Conservation (phyloP, 1,284 basidiomycete genomes). For the Ganoderma boninense region DNA sequence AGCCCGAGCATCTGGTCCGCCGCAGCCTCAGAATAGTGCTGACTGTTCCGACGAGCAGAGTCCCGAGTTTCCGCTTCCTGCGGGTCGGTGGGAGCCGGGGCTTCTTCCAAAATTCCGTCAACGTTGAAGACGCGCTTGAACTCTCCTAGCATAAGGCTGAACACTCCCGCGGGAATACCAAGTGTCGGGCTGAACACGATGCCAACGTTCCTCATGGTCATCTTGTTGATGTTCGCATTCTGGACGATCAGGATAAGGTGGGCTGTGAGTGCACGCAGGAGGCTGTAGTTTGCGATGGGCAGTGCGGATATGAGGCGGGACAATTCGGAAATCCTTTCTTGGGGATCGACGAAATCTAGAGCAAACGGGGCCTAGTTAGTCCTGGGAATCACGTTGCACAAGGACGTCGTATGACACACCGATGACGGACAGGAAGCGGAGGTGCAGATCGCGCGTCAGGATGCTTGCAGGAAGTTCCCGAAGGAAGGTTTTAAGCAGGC, state of each 20-base stretch:
- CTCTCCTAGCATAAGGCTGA: constrained; percentile 91
- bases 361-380: constrained; percentile 16
- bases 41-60: constrained; percentile 71
- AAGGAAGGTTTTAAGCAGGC: constrained; percentile 89
- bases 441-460: constrained; percentile 90
- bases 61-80: constrained; percentile 48
- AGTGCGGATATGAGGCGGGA: constrained; percentile 87
- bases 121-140: constrained; percentile 91
- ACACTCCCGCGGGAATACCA: constrained; percentile 94
- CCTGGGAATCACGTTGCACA: constrained; percentile 18
- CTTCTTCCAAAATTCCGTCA: constrained; percentile 49
- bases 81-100: constrained; percentile 37
- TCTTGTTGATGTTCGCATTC: constrained; percentile 93
- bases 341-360: constrained; percentile 86
- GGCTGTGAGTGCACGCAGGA: constrained; percentile 93
- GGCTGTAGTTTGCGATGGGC: constrained; percentile 92
- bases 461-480: constrained; percentile 92
- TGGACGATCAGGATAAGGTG: constrained; percentile 96
- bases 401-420: constrained; percentile 62
- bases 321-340: constrained; percentile 89
- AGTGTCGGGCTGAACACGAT: constrained; percentile 98
- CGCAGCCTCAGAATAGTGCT: constrained; percentile 80
- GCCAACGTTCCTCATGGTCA: constrained; percentile 98
- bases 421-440: constrained; percentile 89
- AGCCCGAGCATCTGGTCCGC: constrained; percentile 82